A percentile compares a stretch with the other conserved stretches of the same genome.
These are phyloP conservation scores for Scenedesmus sp. DNA, from an alignment of 163 green algal genomes.

Conservation along the genomic window DNA sequence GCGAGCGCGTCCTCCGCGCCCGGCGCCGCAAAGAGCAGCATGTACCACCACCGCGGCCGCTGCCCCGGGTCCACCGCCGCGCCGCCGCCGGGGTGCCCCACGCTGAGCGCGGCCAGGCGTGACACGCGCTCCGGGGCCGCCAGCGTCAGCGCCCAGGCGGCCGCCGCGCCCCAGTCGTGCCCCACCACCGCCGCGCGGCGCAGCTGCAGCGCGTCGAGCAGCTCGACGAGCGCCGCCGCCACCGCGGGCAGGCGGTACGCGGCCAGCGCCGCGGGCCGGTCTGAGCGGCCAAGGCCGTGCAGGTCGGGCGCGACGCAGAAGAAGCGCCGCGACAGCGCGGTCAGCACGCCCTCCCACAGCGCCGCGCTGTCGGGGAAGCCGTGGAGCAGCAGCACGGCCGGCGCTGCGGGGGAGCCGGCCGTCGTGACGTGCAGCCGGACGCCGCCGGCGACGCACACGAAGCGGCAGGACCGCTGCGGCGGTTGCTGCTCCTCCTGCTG, in stretches of 20 bases:
- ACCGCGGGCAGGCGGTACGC: constrained; percentile 2
- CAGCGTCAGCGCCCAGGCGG: constrained; percentile 29
- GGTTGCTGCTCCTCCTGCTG: no score
- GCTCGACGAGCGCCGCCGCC: neutral
- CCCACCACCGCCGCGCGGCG: neutral
- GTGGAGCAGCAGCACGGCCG: constrained; percentile 28
- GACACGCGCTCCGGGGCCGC: neutral
- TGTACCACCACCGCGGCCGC: constrained; percentile 38
- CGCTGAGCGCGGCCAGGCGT: constrained; percentile 29
- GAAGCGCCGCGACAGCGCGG: no score
- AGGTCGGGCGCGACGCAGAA: constrained; percentile 28
- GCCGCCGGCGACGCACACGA: no score
- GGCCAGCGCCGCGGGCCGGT: constrained; percentile 7
- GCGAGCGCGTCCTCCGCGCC: constrained; percentile 21
- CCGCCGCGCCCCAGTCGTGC: constrained; percentile 41
- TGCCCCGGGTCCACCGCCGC: constrained; percentile 4
- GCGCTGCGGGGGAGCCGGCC: no score
- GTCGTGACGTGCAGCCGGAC: no score
- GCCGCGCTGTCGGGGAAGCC: constrained; percentile 27
- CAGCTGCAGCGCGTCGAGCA: constrained; percentile 22
- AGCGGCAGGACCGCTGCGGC: no score
- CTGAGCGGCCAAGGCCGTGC: constrained; percentile 26
- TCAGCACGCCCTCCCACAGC: constrained; percentile 21
- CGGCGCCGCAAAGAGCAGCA: constrained; percentile 35
- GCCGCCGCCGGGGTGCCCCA: constrained; percentile 28